Conservation (phyloP, 2,329 filamentous ascomycete genomes). For the Penicillium sp. region DNA sequence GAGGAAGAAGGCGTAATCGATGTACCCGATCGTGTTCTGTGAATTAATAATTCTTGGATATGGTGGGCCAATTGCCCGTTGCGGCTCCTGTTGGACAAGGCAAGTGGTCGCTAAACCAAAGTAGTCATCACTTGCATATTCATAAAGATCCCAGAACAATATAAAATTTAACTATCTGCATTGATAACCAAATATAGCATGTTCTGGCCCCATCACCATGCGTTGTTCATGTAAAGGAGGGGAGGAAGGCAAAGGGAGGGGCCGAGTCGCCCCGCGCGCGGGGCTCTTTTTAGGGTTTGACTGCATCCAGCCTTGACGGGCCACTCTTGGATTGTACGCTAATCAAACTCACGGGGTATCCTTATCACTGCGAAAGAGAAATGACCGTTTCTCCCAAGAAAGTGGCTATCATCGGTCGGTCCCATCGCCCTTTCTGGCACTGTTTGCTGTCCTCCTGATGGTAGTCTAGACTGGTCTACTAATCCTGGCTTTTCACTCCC, state of each 20-base stretch:
- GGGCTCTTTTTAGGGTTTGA: not conserved
- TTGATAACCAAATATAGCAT: not conserved
- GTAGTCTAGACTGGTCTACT: constrained; percentile 9
- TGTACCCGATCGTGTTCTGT: not conserved
- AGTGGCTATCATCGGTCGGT: constrained; percentile 61
- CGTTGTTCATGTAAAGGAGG: not conserved
- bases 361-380: not conserved
- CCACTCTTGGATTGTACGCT: not conserved
- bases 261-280: not conserved
- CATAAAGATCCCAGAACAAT: not conserved
- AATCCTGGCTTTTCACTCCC: constrained; percentile 32
- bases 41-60: too few relatives aligned
- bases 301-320: not conserved
- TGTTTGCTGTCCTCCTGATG: not conserved
- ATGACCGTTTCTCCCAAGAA: constrained; percentile 42
- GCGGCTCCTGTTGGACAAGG: not conserved
- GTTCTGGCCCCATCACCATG: not conserved
- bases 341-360: not conserved
- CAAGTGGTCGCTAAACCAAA: not conserved
- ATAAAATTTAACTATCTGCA: not conserved
- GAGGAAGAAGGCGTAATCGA: not conserved
- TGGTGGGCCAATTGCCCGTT: not conserved
- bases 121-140: not conserved
- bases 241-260: not conserved
- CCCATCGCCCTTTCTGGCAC: constrained; percentile 11